Conservation (phyloP, 108 stramenopile genomes). For the Schizochytrium sp. region DNA sequence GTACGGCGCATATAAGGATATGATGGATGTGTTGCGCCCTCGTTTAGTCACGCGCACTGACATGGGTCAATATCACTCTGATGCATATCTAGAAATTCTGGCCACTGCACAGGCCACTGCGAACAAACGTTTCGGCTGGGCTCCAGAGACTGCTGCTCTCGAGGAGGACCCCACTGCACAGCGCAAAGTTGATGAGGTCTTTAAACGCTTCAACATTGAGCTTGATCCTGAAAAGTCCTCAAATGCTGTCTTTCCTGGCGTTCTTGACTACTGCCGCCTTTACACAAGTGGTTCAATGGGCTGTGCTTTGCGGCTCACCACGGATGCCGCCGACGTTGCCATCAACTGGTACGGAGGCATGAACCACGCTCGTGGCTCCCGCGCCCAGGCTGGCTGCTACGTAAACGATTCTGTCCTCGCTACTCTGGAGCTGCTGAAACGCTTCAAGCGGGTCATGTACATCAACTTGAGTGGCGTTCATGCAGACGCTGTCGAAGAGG, state of each 20-base stretch:
- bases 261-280: slow-evolving; percentile 78
- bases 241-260: slow-evolving; percentile 56
- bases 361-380: slow-evolving; percentile 83
- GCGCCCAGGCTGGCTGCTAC: slow-evolving; percentile 85
- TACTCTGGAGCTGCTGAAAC: slow-evolving; percentile 78
- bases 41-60: slow-evolving; percentile 36
- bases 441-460: slow-evolving; percentile 79
- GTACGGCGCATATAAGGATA: slow-evolving; percentile 31
- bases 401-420: slow-evolving; percentile 87
- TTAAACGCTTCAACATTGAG: slow-evolving; percentile 37
- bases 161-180: neutral
- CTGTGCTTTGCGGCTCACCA: slow-evolving; percentile 73
- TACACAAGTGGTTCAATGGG: slow-evolving; percentile 78
- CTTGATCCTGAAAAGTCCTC: neutral
- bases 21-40: slow-evolving; percentile 48
- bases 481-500: slow-evolving; percentile 81
- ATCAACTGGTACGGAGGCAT: slow-evolving; percentile 88
- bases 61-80: slow-evolving; percentile 52
- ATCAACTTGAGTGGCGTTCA: slow-evolving; percentile 88
- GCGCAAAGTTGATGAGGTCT: slow-evolving; percentile 51
- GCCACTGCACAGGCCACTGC: slow-evolving; percentile 49
- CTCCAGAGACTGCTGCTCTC: neutral
- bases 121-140: slow-evolving; percentile 29
- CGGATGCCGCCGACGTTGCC: slow-evolving; percentile 76
- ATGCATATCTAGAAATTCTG: slow-evolving; percentile 32